Conservation (phyloP, 495 filamentous ascomycete genomes). For the Pyrenula massariospora region DNA sequence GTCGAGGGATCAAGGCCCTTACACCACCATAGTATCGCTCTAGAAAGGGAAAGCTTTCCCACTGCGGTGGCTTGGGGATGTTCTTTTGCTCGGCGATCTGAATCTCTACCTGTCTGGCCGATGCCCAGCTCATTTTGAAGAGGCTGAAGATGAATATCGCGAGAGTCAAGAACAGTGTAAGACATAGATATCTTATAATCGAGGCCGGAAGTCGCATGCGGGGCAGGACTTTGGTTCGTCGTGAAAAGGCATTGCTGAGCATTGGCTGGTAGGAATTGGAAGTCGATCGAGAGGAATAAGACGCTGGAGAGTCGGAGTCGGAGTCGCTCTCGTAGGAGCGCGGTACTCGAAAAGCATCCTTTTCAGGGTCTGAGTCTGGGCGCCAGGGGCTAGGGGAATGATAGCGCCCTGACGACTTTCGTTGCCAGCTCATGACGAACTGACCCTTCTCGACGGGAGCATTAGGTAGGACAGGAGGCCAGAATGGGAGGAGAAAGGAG, state of each 20-base stretch:
- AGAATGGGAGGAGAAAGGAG: no score
- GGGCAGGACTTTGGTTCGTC: slow-evolving; percentile 23
- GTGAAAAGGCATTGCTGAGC: slow-evolving; percentile 29
- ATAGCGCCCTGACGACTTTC: background rate
- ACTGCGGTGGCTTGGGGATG: slow-evolving; percentile 49
- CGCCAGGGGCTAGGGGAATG: background rate
- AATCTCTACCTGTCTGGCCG: slow-evolving; percentile 46
- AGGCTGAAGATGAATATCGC: slow-evolving; percentile 62
- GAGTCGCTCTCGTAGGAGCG: slow-evolving; percentile 30
- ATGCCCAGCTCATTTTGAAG: slow-evolving; percentile 55
- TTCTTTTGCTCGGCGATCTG: slow-evolving; percentile 32
- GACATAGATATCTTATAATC: slow-evolving; percentile 60
- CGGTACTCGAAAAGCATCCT: slow-evolving; percentile 18
- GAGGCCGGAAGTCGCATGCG: slow-evolving; percentile 39
- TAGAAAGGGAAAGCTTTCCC: slow-evolving; percentile 75
- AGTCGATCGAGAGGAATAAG: slow-evolving; percentile 34
- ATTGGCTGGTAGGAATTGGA: slow-evolving; percentile 46
- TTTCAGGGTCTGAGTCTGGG: slow-evolving; percentile 17
- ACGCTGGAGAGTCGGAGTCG: slow-evolving; percentile 15
- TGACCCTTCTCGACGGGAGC: slow-evolving; percentile 17
- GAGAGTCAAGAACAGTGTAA: slow-evolving; percentile 53
- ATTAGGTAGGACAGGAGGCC: background rate
- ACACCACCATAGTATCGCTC: slow-evolving; percentile 79
- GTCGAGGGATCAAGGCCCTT: slow-evolving; percentile 46
- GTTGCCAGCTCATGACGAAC: background rate